These are phyloP conservation scores for Podospora anserina DNA, from an alignment of 495 filamentous ascomycete species.

Conservation along the genomic window DNA sequence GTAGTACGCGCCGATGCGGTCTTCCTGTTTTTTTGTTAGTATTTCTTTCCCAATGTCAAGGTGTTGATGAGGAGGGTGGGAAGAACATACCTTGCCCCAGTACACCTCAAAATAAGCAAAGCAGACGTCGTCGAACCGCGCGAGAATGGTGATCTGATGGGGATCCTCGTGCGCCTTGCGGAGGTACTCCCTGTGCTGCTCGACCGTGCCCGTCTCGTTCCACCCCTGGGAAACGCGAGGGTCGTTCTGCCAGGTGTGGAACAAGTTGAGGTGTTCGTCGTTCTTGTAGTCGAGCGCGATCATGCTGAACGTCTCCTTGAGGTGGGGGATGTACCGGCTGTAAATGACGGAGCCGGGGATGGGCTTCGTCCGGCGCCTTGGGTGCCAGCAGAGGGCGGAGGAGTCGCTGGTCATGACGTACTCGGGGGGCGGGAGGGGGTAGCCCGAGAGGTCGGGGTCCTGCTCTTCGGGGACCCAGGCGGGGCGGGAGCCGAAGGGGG, in stretches of 20 bases:
- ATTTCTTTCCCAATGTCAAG: constrained; percentile 3
- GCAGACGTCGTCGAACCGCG: constrained; percentile 55
- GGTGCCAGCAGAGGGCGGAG: constrained; percentile 48
- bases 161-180: constrained; percentile 57
- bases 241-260: constrained; percentile 69
- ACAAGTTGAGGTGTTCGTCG: constrained; percentile 54
- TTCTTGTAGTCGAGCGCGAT: constrained; percentile 57
- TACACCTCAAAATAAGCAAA: constrained; percentile 72
- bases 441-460: constrained; percentile 41
- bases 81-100: constrained; percentile 59
- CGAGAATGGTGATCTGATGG: constrained; percentile 60
- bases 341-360: constrained; percentile 59
- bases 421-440: constrained; percentile 54
- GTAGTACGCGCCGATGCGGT: constrained; percentile 65
- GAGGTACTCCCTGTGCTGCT: constrained; percentile 62
- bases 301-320: constrained; percentile 64
- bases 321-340: constrained; percentile 65
- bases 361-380: constrained; percentile 59
- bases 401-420: constrained; percentile 50
- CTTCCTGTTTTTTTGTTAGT: constrained; percentile 47
- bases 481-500: constrained; percentile 59
- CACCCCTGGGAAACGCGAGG: constrained; percentile 66
- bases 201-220: constrained; percentile 63
- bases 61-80: background rate
- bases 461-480: constrained; percentile 51